Conservation (phyloP, 1,284 basidiomycete genomes). For the Ganoderma leucocontextum region DNA sequence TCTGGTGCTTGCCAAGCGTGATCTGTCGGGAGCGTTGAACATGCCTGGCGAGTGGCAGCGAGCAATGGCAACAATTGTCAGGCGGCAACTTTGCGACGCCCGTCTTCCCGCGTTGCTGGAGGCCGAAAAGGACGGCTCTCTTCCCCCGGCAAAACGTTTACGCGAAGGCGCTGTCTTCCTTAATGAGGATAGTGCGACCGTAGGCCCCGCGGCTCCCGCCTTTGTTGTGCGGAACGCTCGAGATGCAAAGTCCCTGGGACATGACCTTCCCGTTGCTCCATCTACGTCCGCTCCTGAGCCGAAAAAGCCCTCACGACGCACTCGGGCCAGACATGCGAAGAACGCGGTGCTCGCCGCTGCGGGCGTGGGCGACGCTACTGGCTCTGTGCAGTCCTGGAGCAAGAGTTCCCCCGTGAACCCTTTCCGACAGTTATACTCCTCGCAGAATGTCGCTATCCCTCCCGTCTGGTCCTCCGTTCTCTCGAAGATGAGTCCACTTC, state of each 20-base stretch:
- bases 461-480: neutral
- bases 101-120: neutral
- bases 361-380: too few species aligned
- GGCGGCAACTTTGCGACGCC: slow-evolving; percentile 1
- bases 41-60: slow-evolving; percentile 12
- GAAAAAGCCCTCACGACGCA: neutral
- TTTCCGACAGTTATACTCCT: too few species aligned
- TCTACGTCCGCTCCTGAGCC: neutral
- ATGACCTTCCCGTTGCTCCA: neutral
- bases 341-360: too few species aligned
- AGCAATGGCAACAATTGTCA: neutral
- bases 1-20: slow-evolving; percentile 7
- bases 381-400: too few species aligned
- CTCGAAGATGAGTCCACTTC: neutral
- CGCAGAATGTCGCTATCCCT: too few species aligned
- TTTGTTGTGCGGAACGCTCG: neutral
- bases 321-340: neutral
- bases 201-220: neutral
- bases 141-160: slow-evolving; percentile 5
- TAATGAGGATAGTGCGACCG: neutral
- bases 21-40: slow-evolving; percentile 12
- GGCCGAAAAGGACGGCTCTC: neutral
- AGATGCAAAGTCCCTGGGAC: neutral
- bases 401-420: too few species aligned
- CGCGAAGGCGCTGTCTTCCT: neutral